A percentile compares a stretch with the other conserved stretches of the same genome.
Conservation (phyloP, 2,329 filamentous ascomycete genomes). For the Fusarium globosum region DNA sequence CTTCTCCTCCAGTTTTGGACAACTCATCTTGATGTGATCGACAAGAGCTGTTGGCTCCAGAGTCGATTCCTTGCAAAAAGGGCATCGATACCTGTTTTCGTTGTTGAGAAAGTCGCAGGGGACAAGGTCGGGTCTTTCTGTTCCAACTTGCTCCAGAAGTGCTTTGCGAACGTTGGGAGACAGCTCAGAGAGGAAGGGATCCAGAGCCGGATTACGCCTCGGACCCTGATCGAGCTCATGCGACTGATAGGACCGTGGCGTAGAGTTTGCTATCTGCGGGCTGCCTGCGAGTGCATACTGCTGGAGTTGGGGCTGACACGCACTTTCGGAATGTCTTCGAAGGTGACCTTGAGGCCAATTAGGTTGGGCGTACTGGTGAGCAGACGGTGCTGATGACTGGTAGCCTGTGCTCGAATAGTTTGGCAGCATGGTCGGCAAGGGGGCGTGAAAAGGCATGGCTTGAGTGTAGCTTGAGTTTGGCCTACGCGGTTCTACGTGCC, state of each 20-base stretch:
- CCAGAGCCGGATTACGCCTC: neutral
- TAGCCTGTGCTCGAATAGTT: neutral
- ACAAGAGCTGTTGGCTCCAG: neutral
- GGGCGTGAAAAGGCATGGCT: neutral
- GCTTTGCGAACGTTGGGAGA: neutral
- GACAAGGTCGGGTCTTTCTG: neutral
- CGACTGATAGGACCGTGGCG: neutral
- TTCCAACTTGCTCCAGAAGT: neutral
- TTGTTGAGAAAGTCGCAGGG: conserved; percentile 13
- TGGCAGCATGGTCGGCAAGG: conserved; percentile 1
- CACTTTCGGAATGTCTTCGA: neutral
- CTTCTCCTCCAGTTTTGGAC: neutral
- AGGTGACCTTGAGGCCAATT: neutral
- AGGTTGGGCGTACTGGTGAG: neutral
- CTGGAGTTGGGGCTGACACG: neutral
- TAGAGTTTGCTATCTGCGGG: neutral
- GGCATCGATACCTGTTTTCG: conserved; percentile 4
- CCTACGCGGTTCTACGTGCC: neutral
- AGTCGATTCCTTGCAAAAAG: conserved; percentile 6
- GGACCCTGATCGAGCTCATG: neutral
- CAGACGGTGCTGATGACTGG: neutral
- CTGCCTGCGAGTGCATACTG: neutral
- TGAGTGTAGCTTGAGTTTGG: neutral
- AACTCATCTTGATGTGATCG: conserved; percentile 7
- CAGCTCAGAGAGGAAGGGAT: neutral